Evolutionary conservation across 768 basidiomycete genomes (phyloP).

Genomic region (Pholiota conissans): DNA sequence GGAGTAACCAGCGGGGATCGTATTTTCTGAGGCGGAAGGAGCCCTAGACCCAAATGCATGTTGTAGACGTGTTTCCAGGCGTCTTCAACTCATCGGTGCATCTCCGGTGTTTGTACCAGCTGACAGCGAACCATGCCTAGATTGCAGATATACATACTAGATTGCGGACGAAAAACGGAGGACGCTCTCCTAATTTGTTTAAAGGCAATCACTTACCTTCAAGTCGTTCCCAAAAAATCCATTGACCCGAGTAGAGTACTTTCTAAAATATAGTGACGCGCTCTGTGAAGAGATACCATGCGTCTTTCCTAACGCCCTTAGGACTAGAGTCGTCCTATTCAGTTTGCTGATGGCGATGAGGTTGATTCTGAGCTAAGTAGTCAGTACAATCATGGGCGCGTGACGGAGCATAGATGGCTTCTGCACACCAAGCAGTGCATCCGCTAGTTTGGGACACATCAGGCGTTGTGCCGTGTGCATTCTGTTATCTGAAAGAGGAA

Average conservation of each 20-base stretch:
- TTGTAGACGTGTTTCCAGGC: not conserved
- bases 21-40: not conserved
- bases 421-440: not conserved
- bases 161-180: not conserved
- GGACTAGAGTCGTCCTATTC: not conserved
- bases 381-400: not conserved
- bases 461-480: not conserved
- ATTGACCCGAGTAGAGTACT: not conserved
- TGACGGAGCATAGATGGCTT: not conserved
- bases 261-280: not conserved
- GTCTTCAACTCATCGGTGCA: not conserved
- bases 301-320: not conserved
- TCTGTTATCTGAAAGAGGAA: not conserved
- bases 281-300: not conserved
- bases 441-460: not conserved
- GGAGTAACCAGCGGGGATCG: not conserved
- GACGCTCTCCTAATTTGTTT: not conserved
- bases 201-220: not conserved
- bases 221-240: not conserved
- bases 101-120: not conserved
- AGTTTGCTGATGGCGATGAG: not conserved
- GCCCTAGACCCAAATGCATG: not conserved
- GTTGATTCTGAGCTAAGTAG: not conserved
- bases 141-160: not conserved
- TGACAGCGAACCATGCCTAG: not conserved